Conservation (phyloP, 148 eudicot genomes). For the Heliamphora exappendiculata region DNA sequence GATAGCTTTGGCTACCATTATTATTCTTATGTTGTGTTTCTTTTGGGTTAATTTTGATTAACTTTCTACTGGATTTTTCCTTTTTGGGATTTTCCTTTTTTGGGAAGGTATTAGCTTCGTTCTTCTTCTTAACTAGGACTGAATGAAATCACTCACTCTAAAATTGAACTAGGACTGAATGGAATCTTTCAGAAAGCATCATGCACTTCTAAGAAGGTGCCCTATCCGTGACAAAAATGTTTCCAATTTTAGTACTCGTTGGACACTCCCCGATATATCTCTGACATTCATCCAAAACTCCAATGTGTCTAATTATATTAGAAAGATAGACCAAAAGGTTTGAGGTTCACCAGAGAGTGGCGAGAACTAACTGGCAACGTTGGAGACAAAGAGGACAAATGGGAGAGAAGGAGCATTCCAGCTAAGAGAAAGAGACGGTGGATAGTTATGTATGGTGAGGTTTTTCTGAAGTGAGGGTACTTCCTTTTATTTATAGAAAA, state of each 20-base stretch:
- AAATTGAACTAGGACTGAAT: not conserved
- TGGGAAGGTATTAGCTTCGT: too few species aligned
- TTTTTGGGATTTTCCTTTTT: too few species aligned
- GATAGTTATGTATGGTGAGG: not conserved
- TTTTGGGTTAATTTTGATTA: not conserved
- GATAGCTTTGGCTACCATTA: not conserved
- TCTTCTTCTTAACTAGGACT: not conserved
- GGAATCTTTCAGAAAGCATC: not conserved
- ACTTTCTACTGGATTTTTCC: too few species aligned
- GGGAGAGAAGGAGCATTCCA: not conserved
- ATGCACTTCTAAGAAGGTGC: not conserved
- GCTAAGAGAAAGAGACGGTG: not conserved
- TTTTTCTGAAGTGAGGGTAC: not conserved
- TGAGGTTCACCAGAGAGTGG: too few species aligned
- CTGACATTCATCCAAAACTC: not conserved
- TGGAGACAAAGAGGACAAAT: not conserved
- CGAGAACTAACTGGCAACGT: not conserved
- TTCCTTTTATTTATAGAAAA: not conserved
- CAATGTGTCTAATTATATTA: not conserved
- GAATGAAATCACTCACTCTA: not conserved
- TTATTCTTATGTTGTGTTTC: not conserved
- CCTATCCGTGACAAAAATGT: not conserved
- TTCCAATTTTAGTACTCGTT: not conserved
- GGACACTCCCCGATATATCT: not conserved
- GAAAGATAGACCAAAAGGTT: not conserved